Percentiles rank a stretch among this genome's conserved stretches.
Evolutionary conservation across 768 basidiomycete species (phyloP).

Genomic region (Suillus placidus): DNA sequence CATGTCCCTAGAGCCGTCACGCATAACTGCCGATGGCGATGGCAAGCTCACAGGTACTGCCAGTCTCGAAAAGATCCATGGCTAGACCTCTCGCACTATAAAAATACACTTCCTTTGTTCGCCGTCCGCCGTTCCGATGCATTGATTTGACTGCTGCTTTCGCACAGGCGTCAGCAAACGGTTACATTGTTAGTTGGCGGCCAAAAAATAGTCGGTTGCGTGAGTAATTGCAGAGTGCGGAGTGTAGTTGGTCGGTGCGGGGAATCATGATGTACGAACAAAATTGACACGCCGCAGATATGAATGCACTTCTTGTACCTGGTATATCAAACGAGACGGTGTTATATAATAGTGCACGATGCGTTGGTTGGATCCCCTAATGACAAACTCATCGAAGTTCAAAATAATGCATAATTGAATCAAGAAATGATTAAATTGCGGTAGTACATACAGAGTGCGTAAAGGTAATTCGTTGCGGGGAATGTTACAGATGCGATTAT

Average conservation of each 20-base stretch:
- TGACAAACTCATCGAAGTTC: neutral
- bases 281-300: neutral
- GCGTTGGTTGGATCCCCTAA: neutral
- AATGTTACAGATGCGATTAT: slow-evolving; percentile 31
- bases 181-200: neutral
- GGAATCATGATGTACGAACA: neutral
- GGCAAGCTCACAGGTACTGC: neutral
- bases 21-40: neutral
- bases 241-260: neutral
- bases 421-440: neutral
- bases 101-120: neutral
- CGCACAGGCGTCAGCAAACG: neutral
- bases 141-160: neutral
- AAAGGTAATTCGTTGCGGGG: slow-evolving; percentile 16
- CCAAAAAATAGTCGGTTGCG: neutral
- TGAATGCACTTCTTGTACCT: neutral
- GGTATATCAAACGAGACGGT: neutral
- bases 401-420: neutral
- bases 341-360: neutral
- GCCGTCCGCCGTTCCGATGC: neutral
- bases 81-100: neutral
- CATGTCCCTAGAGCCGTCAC: neutral
- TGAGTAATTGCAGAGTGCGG: neutral
- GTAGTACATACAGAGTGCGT: slow-evolving; percentile 21
- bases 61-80: neutral